Evolutionary conservation across 2,329 filamentous ascomycete species (phyloP), one percentile per base, ranked within the genome.

Genomic region (Alternaria rosae): DNA sequence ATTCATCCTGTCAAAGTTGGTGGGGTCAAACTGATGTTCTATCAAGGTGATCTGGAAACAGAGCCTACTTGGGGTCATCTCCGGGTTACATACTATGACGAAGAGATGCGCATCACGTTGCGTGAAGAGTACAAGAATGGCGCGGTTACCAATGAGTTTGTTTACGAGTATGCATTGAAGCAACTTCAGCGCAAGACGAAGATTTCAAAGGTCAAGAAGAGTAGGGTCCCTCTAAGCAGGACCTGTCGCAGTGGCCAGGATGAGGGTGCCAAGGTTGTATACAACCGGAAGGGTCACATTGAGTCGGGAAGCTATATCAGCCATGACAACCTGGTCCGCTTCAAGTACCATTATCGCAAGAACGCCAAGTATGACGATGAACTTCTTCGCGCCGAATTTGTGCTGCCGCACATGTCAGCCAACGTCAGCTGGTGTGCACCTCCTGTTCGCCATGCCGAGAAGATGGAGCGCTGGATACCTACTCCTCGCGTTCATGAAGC

Each of bases 381-480:
- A 60, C 78, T 87, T n/a, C 79, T 87, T 3, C 81, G 85, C 50
- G 85, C 84, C 0, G 85, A 87, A 62, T 87, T 85, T 63, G 80
- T 82, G 0, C 78, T 87, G 54, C 80, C 83, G 5, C 84, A 87
- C 68, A 83, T 86, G 64, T 85, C 80, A 42, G 84, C 82, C 66
- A 85, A 83, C 13, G 84, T 87, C 3, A 83, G 83, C 23, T 87
- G 85, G 85, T 85, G 82, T 66, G 83, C 83, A 28, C 83, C 85
- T 57, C 84, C 84, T 4, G 78, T 81, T 38, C 81, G 80, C 17
- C 82, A 83, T 65, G 80, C 82, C 4, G 82, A 85, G 64, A 85
- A 84, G 70, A 78, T 83, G 58, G 83, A 87, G 50, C 79, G 82
- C 51, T 87, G 85, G 84, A 86, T 87, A 55, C 85, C 85, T 7